Conservation (phyloP, 2,329 filamentous ascomycete species). For the Apiospora malaysiana region DNA sequence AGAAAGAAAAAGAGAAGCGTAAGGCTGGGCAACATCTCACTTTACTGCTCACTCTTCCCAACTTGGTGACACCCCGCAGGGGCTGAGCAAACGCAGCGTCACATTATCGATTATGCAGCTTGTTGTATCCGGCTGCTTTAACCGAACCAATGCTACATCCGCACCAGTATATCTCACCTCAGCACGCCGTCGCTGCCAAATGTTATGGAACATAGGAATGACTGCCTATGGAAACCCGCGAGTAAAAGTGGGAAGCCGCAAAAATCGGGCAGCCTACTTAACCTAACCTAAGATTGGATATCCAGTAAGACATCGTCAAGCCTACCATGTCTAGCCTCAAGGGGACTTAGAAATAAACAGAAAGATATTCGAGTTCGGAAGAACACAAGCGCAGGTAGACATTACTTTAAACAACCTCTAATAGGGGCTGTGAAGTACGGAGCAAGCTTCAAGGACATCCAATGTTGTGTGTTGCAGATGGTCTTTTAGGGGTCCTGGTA, state of each 20-base stretch:
- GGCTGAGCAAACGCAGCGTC: background rate
- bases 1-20: background rate
- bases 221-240: too few species aligned
- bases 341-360: too few species aligned
- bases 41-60: background rate
- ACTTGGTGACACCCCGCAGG: background rate
- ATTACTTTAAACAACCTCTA: too few species aligned
- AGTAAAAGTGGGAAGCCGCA: too few species aligned
- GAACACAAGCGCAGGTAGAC: too few species aligned
- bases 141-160: conserved; percentile 5
- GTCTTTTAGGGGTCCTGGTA: background rate
- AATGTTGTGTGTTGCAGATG: background rate
- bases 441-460: too few species aligned
- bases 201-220: background rate
- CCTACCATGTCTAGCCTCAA: too few species aligned
- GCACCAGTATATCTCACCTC: background rate
- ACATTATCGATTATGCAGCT: background rate
- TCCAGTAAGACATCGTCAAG: too few species aligned
- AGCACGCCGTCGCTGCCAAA: background rate
- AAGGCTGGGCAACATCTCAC: background rate
- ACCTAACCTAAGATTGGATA: too few species aligned
- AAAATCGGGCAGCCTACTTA: too few species aligned
- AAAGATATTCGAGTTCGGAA: too few species aligned
- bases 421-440: too few species aligned
- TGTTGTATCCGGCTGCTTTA: background rate